These are phyloP conservation scores for Cucurbitaria berberidis DNA, from an alignment of 2,329 filamentous ascomycete species.

Conservation along the genomic window DNA sequence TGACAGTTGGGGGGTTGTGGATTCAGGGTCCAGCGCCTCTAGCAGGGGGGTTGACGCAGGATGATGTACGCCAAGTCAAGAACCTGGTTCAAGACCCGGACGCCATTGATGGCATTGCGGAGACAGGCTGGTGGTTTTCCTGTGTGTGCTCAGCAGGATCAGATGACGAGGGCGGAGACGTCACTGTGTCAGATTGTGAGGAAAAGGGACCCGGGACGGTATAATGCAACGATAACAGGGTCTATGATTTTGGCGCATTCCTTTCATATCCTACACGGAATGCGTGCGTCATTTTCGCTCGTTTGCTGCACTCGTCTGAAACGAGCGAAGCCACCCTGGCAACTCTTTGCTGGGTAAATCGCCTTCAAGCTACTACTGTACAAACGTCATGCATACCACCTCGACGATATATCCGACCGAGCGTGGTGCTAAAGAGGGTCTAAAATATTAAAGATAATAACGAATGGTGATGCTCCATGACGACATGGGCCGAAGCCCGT, in stretches of 20 bases:
- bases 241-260: slow-evolving; percentile 32
- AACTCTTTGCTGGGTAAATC: slow-evolving; percentile 14
- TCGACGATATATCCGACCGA: slow-evolving; percentile 14
- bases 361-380: slow-evolving; percentile 40
- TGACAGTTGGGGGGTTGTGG: slow-evolving; percentile 12
- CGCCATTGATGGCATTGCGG: slow-evolving; percentile 30
- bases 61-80: slow-evolving; percentile 30
- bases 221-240: slow-evolving; percentile 13
- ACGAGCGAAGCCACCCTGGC: slow-evolving; percentile 14
- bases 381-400: slow-evolving; percentile 42
- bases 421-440: slow-evolving; percentile 42
- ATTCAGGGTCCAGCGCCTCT: slow-evolving; percentile 26
- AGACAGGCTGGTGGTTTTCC: slow-evolving; percentile 8
- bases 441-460: slow-evolving; percentile 48
- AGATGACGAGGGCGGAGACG: slow-evolving; percentile 15
- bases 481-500: slow-evolving; percentile 24
- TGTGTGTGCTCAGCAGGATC: slow-evolving; percentile 1
- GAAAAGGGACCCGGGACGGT: slow-evolving; percentile 2
- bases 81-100: slow-evolving; percentile 10
- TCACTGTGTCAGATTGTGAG: slow-evolving; percentile 15
- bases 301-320: slow-evolving; percentile 25
- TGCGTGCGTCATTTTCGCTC: slow-evolving; percentile 37
- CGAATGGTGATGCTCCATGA: slow-evolving; percentile 41
- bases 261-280: slow-evolving; percentile 22
- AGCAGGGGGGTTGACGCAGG: slow-evolving; percentile 13